These are phyloP conservation scores for Cladophialophora bantiana DNA, from an alignment of 2,329 filamentous ascomycete species.

Conservation along the genomic window DNA sequence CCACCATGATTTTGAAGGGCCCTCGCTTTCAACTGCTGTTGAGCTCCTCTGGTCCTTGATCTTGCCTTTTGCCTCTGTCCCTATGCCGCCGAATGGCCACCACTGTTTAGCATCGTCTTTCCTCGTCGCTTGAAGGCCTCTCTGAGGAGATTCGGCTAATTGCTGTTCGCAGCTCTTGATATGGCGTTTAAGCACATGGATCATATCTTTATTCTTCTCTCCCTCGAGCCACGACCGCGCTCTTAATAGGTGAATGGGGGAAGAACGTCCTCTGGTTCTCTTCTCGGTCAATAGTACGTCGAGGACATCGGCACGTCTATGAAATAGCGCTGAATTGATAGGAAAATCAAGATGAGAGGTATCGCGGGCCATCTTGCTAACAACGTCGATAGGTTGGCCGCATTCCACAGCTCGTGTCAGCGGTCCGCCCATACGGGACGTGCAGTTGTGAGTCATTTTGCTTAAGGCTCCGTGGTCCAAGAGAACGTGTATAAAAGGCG, in stretches of 20 bases:
- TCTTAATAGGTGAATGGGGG: background rate
- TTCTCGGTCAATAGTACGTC: conserved; percentile 3
- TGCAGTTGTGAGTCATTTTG: background rate
- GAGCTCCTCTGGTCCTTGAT: background rate
- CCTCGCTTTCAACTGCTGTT: conserved; percentile 6
- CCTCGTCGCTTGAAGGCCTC: conserved; percentile 4
- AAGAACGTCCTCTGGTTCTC: conserved; percentile 2
- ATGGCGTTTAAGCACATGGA: conserved; percentile 1
- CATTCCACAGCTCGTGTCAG: conserved; percentile 12
- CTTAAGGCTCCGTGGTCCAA: conserved; percentile 12
- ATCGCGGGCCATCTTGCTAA: conserved; percentile 7
- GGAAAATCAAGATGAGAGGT: conserved; percentile 3
- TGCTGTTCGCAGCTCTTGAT: conserved; percentile 5
- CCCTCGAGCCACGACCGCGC: conserved; percentile 4
- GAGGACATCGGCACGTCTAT: conserved; percentile 6
- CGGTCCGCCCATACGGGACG: conserved; percentile 2
- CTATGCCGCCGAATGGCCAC: conserved; percentile 8
- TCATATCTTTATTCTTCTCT: conserved; percentile 8
- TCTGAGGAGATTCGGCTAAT: background rate
- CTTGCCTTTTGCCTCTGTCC: background rate
- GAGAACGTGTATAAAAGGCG: conserved; percentile 9
- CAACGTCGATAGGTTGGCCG: conserved; percentile 9
- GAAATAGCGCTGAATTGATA: conserved; percentile 6
- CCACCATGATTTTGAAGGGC: conserved; percentile 10
- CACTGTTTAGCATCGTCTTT: conserved; percentile 1